Percentiles rank a stretch among this genome's conserved stretches.
Conservation (phyloP, 2,329 filamentous ascomycete species). For the Alternaria brassicicola region DNA sequence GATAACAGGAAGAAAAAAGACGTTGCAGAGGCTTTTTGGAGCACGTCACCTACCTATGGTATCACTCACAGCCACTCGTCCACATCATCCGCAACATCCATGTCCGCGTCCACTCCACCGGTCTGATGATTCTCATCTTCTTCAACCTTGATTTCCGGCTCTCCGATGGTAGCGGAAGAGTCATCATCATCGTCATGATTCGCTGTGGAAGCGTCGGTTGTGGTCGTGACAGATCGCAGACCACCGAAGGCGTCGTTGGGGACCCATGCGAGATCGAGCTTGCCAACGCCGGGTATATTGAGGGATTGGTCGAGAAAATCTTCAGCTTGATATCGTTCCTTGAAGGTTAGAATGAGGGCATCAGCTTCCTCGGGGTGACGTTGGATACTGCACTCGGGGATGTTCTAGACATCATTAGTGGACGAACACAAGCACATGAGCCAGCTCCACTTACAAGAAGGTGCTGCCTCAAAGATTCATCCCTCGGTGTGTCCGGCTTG, state of each 20-base stretch:
- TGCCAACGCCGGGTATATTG: slow-evolving; percentile 67
- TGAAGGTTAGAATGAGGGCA: slow-evolving; percentile 51
- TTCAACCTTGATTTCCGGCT: slow-evolving; percentile 8
- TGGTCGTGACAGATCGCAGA: slow-evolving; percentile 10
- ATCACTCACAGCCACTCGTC: slow-evolving; percentile 37
- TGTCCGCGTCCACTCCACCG: slow-evolving; percentile 26
- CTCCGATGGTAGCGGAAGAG: slow-evolving; percentile 19
- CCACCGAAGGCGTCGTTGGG: slow-evolving; percentile 35
- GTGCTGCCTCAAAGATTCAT: slow-evolving; percentile 74
- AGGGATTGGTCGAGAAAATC: slow-evolving; percentile 63
- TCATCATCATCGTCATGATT: slow-evolving; percentile 17
- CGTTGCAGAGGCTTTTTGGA: neutral
- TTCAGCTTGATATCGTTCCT: slow-evolving; percentile 67
- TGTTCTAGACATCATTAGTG: slow-evolving; percentile 30
- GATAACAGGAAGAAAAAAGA: neutral
- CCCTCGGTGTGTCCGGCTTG: slow-evolving; percentile 65
- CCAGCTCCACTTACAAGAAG: slow-evolving; percentile 57
- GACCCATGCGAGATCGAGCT: slow-evolving; percentile 72
- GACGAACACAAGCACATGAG: no score
- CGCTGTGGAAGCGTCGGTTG: neutral
- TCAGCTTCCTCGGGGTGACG: slow-evolving; percentile 48
- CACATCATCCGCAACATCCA: slow-evolving; percentile 46
- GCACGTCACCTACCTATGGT: neutral
- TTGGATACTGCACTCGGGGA: slow-evolving; percentile 48
- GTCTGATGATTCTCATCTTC: slow-evolving; percentile 12